A percentile compares a stretch with the other conserved stretches of the same genome.
Evolutionary conservation across 805 yeast species (phyloP).

Genomic region (Priceomyces melissophilus): DNA sequence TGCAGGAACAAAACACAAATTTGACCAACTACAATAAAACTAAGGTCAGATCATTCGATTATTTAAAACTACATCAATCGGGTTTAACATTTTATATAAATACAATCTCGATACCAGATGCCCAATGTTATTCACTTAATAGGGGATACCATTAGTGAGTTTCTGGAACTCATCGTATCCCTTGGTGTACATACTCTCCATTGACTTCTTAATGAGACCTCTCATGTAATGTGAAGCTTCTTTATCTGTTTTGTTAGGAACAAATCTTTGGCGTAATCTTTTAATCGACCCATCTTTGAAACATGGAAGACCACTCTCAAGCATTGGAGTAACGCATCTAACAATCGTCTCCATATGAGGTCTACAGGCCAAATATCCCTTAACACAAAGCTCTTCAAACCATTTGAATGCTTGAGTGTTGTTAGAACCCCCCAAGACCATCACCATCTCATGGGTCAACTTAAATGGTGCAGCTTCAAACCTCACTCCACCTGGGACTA

Average conservation of each 20-base stretch:
- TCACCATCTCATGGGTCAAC: conserved; percentile 92
- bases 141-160: conserved; percentile 95
- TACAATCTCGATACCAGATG: too few relatives aligned
- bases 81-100: too few relatives aligned
- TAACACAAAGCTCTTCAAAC: conserved; percentile 94
- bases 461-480: conserved; percentile 99
- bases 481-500: conserved; percentile 97
- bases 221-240: conserved; percentile 83
- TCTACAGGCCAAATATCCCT: conserved; percentile 84
- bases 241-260: conserved; percentile 70
- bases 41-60: too few relatives aligned
- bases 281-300: conserved; percentile 86
- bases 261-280: conserved; percentile 75
- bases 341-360: conserved; percentile 84
- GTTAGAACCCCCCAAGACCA: conserved; percentile 89
- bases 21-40: too few relatives aligned
- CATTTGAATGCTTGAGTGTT: conserved; percentile 84
- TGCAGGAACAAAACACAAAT: too few relatives aligned
- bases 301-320: conserved; percentile 93
- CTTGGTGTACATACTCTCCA: conserved; percentile 84
- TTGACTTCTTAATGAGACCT: conserved; percentile 70
- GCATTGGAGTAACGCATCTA: conserved; percentile 86
- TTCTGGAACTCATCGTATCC: conserved; percentile 98
- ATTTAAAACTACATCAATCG: too few relatives aligned
- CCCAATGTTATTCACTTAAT: too few relatives aligned